Evolutionary conservation across 2,329 filamentous ascomycete species (phyloP), one percentile per base, ranked within the genome.

Genomic region (Arachnomyces sp.): DNA sequence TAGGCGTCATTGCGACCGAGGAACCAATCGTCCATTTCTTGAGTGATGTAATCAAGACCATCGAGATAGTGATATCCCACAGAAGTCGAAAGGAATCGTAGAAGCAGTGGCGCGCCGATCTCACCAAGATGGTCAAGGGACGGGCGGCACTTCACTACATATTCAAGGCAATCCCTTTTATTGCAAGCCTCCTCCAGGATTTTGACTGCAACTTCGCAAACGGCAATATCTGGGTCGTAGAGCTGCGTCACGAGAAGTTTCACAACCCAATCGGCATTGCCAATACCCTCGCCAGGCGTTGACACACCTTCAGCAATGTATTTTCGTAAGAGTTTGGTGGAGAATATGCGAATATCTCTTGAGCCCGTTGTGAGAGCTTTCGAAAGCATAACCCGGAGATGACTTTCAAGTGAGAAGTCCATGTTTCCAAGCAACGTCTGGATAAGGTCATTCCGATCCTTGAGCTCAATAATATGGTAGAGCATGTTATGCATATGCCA

Each of bases 401-500:
- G 92, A 1, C 89, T 90, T 47, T 84, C 81, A 16, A 93, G 69
- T 14, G 81, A 84, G 58, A 95, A 98, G 63, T 98, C 90, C 63
- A 98, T 89, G 54, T 89, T 92, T 36, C 84, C 82, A 7, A 98
- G 73, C 25, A 98, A 74, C 7, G 90, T 74, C 57, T 89, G 87
- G 58, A 96, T 87, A 44, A 98, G 71, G 59, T 98, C 92, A 34
- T 90, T 87, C 2, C 92, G 83, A 61, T 92, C 84, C 52, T 85
- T 87, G 33, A 95, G 72, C 56, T 96, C 90, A 43, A 95, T 77
- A 45, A 98, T 95, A 62, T 96, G 92, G 59, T 98, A 98, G 73
- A 96, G 93, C 87, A 98, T 98, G 63, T 96, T 96, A 66, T 95
- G 89, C 74, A 98, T 93, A 52, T 88, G 86, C 90, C 92, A 96